Evolutionary conservation across 306 rosid genomes (phyloP), one percentile per base, ranked within the genome.

Genomic region (Cucurbita pepo): DNA sequence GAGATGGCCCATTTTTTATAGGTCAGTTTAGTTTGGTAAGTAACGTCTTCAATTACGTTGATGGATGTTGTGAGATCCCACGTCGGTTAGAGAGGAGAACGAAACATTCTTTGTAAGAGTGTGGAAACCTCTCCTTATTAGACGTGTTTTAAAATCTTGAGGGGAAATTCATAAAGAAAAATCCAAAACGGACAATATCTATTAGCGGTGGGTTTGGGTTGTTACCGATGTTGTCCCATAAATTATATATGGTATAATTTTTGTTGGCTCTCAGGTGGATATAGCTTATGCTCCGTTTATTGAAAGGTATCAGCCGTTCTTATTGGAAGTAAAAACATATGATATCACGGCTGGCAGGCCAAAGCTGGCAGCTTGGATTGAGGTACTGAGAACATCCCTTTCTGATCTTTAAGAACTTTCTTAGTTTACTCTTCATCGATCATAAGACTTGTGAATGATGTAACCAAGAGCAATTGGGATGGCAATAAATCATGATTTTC

Each of bases 201-300:
- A 0, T 0, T 30, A 30, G 3, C 3, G 34, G 0, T 30, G 3
- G 3, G 34, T 2, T 30, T 30, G 34, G 3, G 34, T 0, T 2
- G 34, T 2, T 30, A 30, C 3, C 0, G 34, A 30, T 30, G 34
- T 30, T 2, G 34, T 30, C 3, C 3, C 34, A 13, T 34, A 37
- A 16, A 36, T 37, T 13, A 60, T 21, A 21, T 64, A 43, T 43
- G 3, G 52, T 22, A 47, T 41, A 21, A 72, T 38, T 22, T 70
- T 51, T 14, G 66, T 52, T 57, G 47, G 56, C 73, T 11, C 82
- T 83, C 82, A 88, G 97, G 96, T 85, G 82, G 97, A 88, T 78
- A 89, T 91, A 78, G 97, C 96, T 64, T 89, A 91, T 75, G 89
- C 85, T 56, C 95, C 97, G 15, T 89, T 89, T 74, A 71, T 89